These are phyloP conservation scores for Colletotrichum sp. DNA, from an alignment of 2,329 filamentous ascomycete genomes.

Conservation along the genomic window DNA sequence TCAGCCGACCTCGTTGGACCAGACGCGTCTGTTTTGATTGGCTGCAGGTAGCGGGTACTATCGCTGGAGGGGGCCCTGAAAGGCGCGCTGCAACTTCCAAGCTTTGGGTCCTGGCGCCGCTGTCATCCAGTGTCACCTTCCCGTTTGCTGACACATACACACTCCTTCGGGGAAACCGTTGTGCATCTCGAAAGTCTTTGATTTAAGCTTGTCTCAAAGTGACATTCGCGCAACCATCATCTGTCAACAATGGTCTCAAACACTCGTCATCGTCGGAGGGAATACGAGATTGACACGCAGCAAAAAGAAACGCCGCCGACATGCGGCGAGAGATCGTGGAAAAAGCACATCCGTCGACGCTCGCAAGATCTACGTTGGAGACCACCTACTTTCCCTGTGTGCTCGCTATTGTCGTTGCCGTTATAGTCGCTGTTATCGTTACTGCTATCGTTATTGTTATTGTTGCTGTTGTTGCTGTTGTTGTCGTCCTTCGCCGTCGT, in stretches of 20 bases:
- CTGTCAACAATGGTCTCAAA: background rate
- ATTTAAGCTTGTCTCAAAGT: background rate
- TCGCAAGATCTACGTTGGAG: no score
- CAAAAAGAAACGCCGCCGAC: background rate
- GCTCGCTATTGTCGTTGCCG: no score
- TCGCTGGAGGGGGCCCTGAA: background rate
- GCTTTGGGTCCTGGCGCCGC: background rate
- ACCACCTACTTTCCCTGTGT: no score
- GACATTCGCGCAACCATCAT: background rate
- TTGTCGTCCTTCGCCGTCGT: no score
- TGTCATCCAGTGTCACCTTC: slow-evolving; percentile 7
- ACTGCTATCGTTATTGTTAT: no score
- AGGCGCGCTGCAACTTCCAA: background rate
- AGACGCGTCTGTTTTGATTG: background rate
- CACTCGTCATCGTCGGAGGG: background rate
- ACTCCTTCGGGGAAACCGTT: background rate
- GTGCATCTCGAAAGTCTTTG: background rate
- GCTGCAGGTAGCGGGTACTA: background rate
- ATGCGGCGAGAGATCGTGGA: no score
- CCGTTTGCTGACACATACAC: background rate
- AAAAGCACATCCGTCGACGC: fast-evolving
- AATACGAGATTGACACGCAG: background rate
- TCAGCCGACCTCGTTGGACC: slow-evolving; percentile 4
- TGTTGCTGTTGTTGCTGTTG: no score
- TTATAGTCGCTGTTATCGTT: no score